phyloP scores from a whole-genome alignment of 2,329 filamentous ascomycete species.

The Aspergillus alliaceus region DNA sequence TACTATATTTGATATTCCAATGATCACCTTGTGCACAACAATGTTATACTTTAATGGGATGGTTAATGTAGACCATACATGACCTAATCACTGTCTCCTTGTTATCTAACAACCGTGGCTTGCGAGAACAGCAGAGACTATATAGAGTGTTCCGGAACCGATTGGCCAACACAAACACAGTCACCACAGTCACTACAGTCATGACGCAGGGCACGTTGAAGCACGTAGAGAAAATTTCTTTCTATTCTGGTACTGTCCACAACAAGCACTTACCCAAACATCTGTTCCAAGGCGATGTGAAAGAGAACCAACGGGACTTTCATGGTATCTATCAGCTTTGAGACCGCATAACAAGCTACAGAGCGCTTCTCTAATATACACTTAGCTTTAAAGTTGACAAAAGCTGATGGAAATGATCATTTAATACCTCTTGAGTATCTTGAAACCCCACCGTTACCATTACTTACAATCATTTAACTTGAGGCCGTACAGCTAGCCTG shows the following conservation, averaged over 20 bases:
- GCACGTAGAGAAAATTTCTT: no score
- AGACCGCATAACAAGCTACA: not conserved
- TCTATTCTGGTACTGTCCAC: no score
- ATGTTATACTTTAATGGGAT: not conserved
- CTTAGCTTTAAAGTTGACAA: not conserved
- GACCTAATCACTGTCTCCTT: not conserved
- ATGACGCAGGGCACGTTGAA: no score
- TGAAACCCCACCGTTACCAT: no score
- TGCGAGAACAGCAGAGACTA: not conserved
- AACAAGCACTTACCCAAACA: not conserved
- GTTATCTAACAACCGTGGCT: not conserved
- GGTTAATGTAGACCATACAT: not conserved
- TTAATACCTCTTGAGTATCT: not conserved
- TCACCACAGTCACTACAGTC: no score
- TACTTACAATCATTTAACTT: not conserved
- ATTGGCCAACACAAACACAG: no score
- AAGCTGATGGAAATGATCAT: not conserved
- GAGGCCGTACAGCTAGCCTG: no score
- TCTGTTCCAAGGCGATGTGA: not conserved
- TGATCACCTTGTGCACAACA: not conserved
- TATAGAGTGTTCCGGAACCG: not conserved
- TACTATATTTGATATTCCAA: not conserved
- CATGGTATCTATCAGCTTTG: not conserved
- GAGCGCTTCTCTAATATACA: not conserved
- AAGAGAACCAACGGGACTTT: not conserved